A percentile compares a stretch with the other conserved stretches of the same genome.
Conservation (phyloP, 176 grass and related monocot genomes). For the Oryza meridionalis region DNA sequence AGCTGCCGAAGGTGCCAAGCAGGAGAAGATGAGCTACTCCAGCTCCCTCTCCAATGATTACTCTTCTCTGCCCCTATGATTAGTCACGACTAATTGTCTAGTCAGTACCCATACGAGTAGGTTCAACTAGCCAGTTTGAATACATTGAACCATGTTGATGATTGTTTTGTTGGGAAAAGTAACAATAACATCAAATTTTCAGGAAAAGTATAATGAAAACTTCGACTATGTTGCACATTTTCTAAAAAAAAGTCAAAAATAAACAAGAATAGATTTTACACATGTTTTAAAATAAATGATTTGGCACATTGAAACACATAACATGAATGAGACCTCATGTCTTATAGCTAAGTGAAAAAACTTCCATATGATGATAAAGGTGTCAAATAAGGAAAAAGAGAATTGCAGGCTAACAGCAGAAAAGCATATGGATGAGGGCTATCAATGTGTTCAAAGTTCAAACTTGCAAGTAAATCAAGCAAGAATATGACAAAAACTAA, state of each 20-base stretch:
- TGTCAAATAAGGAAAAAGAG: not conserved
- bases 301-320: slow-evolving; percentile 4
- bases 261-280: not conserved
- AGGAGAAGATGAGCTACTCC: too few relatives aligned
- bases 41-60: too few relatives aligned
- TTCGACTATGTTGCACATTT: not conserved
- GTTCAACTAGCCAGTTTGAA: too few relatives aligned
- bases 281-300: not conserved
- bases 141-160: too few relatives aligned
- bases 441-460: not conserved
- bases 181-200: too few relatives aligned
- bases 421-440: not conserved
- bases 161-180: too few relatives aligned
- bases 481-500: not conserved
- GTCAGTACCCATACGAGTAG: too few relatives aligned
- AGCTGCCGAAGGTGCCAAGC: too few relatives aligned
- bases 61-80: too few relatives aligned
- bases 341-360: not conserved
- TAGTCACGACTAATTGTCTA: too few relatives aligned
- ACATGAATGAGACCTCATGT: not conserved
- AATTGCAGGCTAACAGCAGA: not conserved
- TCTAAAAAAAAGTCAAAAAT: not conserved
- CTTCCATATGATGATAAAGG: not conserved
- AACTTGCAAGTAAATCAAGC: not conserved
- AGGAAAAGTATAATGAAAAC: not conserved